phyloP scores from a whole-genome alignment of 2,329 filamentous ascomycete species.

The Mariannaea elegans region DNA sequence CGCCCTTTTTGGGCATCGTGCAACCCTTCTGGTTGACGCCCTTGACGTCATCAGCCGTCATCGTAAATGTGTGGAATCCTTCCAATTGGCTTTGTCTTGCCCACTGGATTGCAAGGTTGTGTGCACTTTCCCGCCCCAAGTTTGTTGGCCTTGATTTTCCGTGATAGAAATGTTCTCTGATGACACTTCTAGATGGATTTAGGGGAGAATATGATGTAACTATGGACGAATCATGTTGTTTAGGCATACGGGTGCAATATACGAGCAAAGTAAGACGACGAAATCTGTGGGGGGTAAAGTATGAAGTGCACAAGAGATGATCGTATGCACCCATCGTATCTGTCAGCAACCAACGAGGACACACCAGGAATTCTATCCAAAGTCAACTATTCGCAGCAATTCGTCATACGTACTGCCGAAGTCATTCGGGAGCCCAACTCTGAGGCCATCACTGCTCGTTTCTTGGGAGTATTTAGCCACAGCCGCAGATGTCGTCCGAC shows the following conservation, averaged over 20 bases:
- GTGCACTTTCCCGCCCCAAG: neutral
- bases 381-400: neutral
- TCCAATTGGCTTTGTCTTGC: constrained; percentile 21
- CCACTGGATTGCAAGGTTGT: constrained; percentile 1
- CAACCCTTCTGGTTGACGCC: constrained; percentile 14
- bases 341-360: neutral
- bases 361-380: neutral
- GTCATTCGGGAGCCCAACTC: neutral
- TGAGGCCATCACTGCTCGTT: neutral
- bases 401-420: no score
- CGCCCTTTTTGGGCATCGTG: constrained; percentile 12
- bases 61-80: constrained; percentile 26
- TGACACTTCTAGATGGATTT: no score
- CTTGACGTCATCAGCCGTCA: constrained; percentile 36
- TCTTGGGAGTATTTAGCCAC: constrained; percentile 12
- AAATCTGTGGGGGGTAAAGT: no score
- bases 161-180: neutral
- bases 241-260: no score
- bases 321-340: neutral
- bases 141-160: neutral
- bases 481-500: constrained; percentile 30
- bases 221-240: no score
- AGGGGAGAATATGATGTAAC: no score
- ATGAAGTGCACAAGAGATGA: neutral
- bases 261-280: no score